Evolutionary conservation across 2,329 filamentous ascomycete genomes (phyloP).

Genomic region (Xylariaceae sp.): DNA sequence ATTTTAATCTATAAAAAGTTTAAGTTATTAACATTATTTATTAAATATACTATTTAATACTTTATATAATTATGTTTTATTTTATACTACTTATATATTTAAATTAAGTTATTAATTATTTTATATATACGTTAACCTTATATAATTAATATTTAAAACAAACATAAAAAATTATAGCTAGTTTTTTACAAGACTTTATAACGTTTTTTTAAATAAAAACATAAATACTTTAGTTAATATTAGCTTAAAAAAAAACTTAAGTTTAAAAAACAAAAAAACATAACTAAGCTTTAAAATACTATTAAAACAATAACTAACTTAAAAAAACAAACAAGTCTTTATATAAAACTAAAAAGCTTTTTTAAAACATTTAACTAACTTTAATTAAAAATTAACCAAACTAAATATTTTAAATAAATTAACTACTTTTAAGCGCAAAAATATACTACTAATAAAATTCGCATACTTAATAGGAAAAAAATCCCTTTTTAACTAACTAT

Average conservation of each 20-base stretch:
- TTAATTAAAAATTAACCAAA: conserved; percentile 1
- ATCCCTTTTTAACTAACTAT: conserved; percentile 1
- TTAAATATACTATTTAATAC: conserved; percentile 7
- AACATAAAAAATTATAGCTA: conserved; percentile 7
- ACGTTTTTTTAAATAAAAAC: conserved; percentile 3
- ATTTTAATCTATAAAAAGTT: background rate
- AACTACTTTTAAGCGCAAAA: conserved; percentile 1
- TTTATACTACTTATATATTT: conserved; percentile 4
- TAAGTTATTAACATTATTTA: background rate
- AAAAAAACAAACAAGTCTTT: conserved; percentile 1
- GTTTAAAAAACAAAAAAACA: background rate
- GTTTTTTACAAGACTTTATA: conserved; percentile 10
- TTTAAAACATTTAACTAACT: conserved; percentile 7
- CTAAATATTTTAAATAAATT: conserved; percentile 10
- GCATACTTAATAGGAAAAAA: background rate
- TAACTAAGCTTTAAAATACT: conserved; percentile 7
- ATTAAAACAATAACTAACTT: conserved; percentile 10
- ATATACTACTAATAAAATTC: background rate
- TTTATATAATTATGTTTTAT: conserved; percentile 7
- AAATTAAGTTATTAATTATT: conserved; percentile 13
- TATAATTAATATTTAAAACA: conserved; percentile 10
- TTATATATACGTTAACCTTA: conserved; percentile 1
- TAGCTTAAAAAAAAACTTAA: conserved; percentile 3
- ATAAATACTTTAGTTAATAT: conserved; percentile 9
- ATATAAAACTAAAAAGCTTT: conserved; percentile 5